Evolutionary conservation across 1,284 basidiomycete genomes (phyloP).

Genomic region (Chiua sp.): DNA sequence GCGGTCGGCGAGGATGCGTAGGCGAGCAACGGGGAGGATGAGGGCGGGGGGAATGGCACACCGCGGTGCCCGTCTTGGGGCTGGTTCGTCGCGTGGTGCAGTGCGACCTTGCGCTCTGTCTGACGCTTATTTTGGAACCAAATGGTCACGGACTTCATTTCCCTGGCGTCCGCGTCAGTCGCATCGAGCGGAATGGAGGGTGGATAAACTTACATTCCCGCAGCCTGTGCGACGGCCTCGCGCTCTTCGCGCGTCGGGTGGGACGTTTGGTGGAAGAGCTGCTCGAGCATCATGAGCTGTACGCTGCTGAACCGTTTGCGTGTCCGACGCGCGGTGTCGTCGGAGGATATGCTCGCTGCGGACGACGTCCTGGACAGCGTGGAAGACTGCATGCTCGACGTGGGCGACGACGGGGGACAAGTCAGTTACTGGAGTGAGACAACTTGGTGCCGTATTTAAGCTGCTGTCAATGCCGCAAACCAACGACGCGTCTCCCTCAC

Average conservation of each 20-base stretch:
- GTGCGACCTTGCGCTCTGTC: conserved; percentile 68
- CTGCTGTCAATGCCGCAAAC: conserved; percentile 20
- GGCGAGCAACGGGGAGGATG: conserved; percentile 24
- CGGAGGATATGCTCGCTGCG: conserved; percentile 48
- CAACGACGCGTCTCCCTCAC: conserved; percentile 34
- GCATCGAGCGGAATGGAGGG: background rate
- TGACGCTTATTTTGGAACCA: conserved; percentile 87
- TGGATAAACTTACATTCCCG: conserved; percentile 60
- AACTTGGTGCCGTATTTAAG: background rate
- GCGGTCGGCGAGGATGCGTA: conserved; percentile 29
- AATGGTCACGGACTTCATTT: conserved; percentile 77
- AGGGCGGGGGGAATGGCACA: conserved; percentile 11
- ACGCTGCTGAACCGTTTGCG: conserved; percentile 70
- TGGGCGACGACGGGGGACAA: background rate
- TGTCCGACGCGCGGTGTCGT: conserved; percentile 51
- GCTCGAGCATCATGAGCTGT: conserved; percentile 75
- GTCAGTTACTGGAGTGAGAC: background rate
- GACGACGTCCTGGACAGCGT: conserved; percentile 53
- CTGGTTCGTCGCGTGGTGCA: conserved; percentile 45
- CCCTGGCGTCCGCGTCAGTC: conserved; percentile 48
- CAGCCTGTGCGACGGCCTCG: conserved; percentile 61
- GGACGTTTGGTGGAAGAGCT: conserved; percentile 68
- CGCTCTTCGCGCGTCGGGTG: conserved; percentile 76
- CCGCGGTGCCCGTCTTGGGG: conserved; percentile 16
- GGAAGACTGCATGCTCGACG: conserved; percentile 19